phyloP scores from a whole-genome alignment of 2,329 filamentous ascomycete genomes.

The Phialophora chinensis region DNA sequence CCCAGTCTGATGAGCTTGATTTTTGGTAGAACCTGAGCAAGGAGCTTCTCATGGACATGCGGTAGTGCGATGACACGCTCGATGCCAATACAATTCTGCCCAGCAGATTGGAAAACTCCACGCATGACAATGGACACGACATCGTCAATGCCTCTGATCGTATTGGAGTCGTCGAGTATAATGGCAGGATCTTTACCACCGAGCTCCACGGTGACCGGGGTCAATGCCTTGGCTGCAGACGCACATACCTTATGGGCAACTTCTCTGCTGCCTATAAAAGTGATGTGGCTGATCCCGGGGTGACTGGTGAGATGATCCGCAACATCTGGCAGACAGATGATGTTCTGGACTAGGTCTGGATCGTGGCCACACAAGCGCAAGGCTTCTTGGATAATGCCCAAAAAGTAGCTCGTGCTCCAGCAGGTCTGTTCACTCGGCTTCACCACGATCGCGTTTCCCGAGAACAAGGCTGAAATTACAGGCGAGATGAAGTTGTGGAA shows the following conservation, averaged over 20 bases:
- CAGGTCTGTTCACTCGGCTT: slow-evolving; percentile 96
- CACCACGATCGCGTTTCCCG: slow-evolving; percentile 88
- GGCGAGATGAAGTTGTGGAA: slow-evolving; percentile 96
- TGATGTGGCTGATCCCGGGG: slow-evolving; percentile 81
- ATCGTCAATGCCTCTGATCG: slow-evolving; percentile 64
- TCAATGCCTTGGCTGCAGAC: slow-evolving; percentile 84
- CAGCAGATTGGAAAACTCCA: slow-evolving; percentile 85
- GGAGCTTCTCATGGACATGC: slow-evolving; percentile 73
- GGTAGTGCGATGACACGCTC: slow-evolving; percentile 87
- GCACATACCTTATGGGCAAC: slow-evolving; percentile 88
- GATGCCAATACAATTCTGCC: slow-evolving; percentile 97
- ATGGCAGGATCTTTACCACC: slow-evolving; percentile 95
- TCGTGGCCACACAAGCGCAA: slow-evolving; percentile 82
- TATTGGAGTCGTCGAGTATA: slow-evolving; percentile 77
- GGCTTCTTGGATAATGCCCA: slow-evolving; percentile 76
- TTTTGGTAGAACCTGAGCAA: slow-evolving; percentile 72
- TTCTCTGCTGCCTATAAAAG: slow-evolving; percentile 89
- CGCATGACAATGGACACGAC: slow-evolving; percentile 85
- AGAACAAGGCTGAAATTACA: slow-evolving; percentile 86
- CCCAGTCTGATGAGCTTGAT: slow-evolving; percentile 78
- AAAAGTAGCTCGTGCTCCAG: slow-evolving; percentile 87
- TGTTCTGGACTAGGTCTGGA: slow-evolving; percentile 78
- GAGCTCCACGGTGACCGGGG: slow-evolving; percentile 85
- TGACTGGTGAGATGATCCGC: slow-evolving; percentile 85
- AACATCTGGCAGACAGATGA: slow-evolving; percentile 85